Evolutionary conservation across 169 alveolate genomes (phyloP).

Genomic region (Eimeria zaria): DNA sequence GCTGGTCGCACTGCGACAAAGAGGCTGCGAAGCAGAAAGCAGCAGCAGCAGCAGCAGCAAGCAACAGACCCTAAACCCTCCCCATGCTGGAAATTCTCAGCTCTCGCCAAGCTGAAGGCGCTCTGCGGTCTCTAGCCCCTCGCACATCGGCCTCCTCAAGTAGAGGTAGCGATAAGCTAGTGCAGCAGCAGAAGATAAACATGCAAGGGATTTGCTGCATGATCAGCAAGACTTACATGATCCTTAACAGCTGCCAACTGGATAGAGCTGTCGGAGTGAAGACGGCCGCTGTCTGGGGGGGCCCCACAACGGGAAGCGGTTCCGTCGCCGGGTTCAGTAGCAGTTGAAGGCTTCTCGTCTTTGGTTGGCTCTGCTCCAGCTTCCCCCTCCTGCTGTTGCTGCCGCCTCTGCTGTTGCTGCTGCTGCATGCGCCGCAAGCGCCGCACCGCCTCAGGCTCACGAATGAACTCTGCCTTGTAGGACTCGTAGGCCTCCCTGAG

Average conservation of each 20-base stretch:
- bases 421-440: slow-evolving; percentile 78
- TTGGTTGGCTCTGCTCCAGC: slow-evolving; percentile 28
- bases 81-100: background rate
- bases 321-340: background rate
- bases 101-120: background rate
- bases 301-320: background rate
- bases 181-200: background rate
- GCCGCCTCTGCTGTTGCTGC: slow-evolving; percentile 19
- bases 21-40: slow-evolving; percentile 71
- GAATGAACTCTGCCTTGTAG: slow-evolving; percentile 77
- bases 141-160: background rate
- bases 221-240: background rate
- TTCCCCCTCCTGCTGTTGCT: slow-evolving; percentile 33
- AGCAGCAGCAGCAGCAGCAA: background rate
- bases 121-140: background rate
- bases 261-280: slow-evolving; percentile 64
- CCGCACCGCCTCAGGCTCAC: slow-evolving; percentile 82
- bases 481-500: slow-evolving; percentile 78
- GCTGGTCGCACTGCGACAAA: slow-evolving; percentile 74
- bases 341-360: background rate
- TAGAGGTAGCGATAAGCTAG: background rate
- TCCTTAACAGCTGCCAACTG: slow-evolving; percentile 16
- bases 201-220: background rate
- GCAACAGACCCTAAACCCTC: background rate
- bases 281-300: slow-evolving; percentile 72